Evolutionary conservation across 352 stramenopile genomes (phyloP).

Genomic region (Phytophthora hybrid): DNA sequence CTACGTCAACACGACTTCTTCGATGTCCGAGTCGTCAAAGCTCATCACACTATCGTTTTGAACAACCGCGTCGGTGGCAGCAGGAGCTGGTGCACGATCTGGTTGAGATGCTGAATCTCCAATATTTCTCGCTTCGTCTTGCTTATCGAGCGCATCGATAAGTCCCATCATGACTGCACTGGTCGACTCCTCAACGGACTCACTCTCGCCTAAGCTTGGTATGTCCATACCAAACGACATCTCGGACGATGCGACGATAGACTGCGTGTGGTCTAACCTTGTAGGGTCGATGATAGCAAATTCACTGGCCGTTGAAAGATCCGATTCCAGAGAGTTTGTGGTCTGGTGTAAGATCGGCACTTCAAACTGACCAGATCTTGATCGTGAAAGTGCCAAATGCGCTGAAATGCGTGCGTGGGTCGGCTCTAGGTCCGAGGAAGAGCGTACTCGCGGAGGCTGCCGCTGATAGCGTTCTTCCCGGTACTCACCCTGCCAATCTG

Average conservation of each 20-base stretch:
- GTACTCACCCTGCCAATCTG: slow-evolving; percentile 14
- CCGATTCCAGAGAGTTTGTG: slow-evolving; percentile 25
- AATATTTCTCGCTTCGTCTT: neutral
- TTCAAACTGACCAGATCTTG: slow-evolving; percentile 6
- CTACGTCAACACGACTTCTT: slow-evolving; percentile 58
- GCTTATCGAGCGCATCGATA: slow-evolving; percentile 3
- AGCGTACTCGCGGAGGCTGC: slow-evolving; percentile 13
- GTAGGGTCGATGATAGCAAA: slow-evolving; percentile 5
- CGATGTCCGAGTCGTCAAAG: slow-evolving; percentile 71
- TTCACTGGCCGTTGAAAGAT: slow-evolving; percentile 21
- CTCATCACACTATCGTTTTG: slow-evolving; percentile 38
- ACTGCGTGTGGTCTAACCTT: slow-evolving; percentile 29
- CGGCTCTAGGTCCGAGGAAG: slow-evolving; percentile 13
- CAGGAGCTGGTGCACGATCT: neutral
- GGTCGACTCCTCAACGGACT: slow-evolving; percentile 15
- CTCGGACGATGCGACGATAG: slow-evolving; percentile 49
- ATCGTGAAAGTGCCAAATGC: neutral
- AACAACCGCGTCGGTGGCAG: neutral
- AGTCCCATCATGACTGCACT: slow-evolving; percentile 11
- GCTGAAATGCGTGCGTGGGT: slow-evolving; percentile 6
- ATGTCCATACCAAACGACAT: slow-evolving; percentile 58
- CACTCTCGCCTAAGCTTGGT: slow-evolving; percentile 47
- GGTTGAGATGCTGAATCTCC: neutral
- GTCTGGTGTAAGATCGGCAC: neutral
- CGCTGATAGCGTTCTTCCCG: neutral